Base-by-base conservation (phyloP, 805 yeast species). In the Vanderwaltozyma tropicalis region DNA sequence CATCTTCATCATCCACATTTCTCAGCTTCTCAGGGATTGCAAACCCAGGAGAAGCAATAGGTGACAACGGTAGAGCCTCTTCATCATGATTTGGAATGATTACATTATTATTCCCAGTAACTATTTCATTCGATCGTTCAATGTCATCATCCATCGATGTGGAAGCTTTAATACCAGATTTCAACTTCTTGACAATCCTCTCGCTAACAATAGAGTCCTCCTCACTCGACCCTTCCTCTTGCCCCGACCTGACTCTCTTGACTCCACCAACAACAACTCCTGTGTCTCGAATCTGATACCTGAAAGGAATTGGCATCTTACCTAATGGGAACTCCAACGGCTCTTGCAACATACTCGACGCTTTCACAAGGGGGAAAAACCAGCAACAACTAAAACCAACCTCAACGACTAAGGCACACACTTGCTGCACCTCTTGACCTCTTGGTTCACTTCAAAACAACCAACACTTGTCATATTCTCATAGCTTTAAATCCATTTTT, bases 11-110 rank as follows among this genome's bases (percentile, higher is more conserved):
- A 16, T 28, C 18, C n/a, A n/a, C 20, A 13, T 5, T 22, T 20
- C 7, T 19, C 12, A 25, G 20, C 10, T 29, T 31, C 20, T 50
- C 49, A 9, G 50, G 42, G 15, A 32, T 42, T 15, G 8, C 27
- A 6, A 42, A 38, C 8, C 61, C 53, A 12, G 63, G 59, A 3
- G 62, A 55, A 3, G 63, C 60, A 13, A 55, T 40, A 5, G 63
- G 63, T 4, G 62, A 57, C 20, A 55, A 41, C 13, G 59, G 62
- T 32, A 49, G 40, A 17, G 50, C 50, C 19, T 49, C 61, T 16
- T 53, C 59, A 7, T 34, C 35, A 20, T 20, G 25, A n/a, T n/a
- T n/a, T n/a, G n/a, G n/a, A n/a, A n/a, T n/a, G n/a, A n/a, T n/a
- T n/a, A n/a, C n/a, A n/a, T n/a, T n/a, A n/a, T n/a, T n/a, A n/a